These are phyloP conservation scores for Taiwanofungus camphoratus DNA, from an alignment of 1,284 basidiomycete genomes.

Conservation along the genomic window DNA sequence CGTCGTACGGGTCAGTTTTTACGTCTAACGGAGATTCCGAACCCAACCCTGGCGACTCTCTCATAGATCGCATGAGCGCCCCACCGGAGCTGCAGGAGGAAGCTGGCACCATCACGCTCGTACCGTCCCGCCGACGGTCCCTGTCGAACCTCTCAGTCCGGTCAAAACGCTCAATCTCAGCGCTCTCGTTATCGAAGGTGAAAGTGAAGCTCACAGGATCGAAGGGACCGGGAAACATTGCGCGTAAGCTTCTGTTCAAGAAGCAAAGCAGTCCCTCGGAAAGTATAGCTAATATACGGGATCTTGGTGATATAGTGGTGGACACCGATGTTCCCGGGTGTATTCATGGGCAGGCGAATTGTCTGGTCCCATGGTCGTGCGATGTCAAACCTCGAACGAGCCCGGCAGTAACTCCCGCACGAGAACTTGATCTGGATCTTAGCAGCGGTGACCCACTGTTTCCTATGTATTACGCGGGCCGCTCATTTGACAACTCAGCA, in stretches of 20 bases:
- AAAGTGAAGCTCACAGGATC: conserved; percentile 41
- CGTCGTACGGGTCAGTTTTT: conserved; percentile 44
- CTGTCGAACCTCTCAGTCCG: conserved; percentile 47
- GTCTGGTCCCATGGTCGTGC: conserved; percentile 39
- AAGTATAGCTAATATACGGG: conserved; percentile 9
- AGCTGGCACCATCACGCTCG: conserved; percentile 14
- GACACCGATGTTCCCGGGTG: conserved; percentile 17
- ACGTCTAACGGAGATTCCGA: conserved; percentile 18
- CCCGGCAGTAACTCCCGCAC: conserved; percentile 25
- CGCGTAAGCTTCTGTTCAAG: conserved; percentile 48
- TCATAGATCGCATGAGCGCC: conserved; percentile 14
- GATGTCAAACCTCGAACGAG: conserved; percentile 28
- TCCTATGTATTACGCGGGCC: conserved; percentile 18
- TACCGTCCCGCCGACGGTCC: conserved; percentile 47
- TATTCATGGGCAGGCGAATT: conserved; percentile 27
- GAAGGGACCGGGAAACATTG: conserved; percentile 42
- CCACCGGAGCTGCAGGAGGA: conserved; percentile 12
- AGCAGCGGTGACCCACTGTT: conserved; percentile 17
- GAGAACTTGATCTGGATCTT: conserved; percentile 25
- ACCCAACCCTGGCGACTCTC: conserved; percentile 15
- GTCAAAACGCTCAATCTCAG: conserved; percentile 38
- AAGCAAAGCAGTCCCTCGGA: conserved; percentile 25
- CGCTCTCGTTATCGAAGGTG: conserved; percentile 40
- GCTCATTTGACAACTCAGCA: conserved; percentile 17
- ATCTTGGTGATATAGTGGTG: conserved; percentile 7